phyloP scores from a whole-genome alignment of 768 basidiomycete species.

The Pulveroboletus ravenelii region DNA sequence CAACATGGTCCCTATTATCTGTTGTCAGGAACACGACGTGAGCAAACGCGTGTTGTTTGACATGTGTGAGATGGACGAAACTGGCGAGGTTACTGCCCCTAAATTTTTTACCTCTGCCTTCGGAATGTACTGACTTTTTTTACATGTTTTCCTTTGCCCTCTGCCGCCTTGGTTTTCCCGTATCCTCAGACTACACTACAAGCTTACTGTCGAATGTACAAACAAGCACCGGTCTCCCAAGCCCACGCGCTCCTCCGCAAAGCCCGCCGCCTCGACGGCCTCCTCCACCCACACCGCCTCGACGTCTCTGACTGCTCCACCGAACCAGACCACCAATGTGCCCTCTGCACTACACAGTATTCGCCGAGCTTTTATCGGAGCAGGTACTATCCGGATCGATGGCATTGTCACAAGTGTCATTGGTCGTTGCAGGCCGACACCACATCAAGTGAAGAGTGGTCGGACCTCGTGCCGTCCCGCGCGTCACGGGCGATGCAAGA shows the following conservation, averaged over 20 bases:
- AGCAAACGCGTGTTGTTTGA: constrained; percentile 69
- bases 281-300: constrained; percentile 46
- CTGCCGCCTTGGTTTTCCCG: background rate
- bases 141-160: background rate
- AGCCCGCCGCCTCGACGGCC: constrained; percentile 75
- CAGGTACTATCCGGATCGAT: constrained; percentile 21
- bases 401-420: constrained; percentile 46
- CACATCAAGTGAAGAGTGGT: constrained; percentile 10
- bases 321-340: constrained; percentile 42
- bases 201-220: constrained; percentile 81
- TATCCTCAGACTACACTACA: constrained; percentile 76
- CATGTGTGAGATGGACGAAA: constrained; percentile 80
- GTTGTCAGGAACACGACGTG: constrained; percentile 72
- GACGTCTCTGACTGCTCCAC: constrained; percentile 26
- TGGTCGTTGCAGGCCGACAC: constrained; percentile 15
- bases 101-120: background rate
- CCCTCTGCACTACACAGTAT: constrained; percentile 59
- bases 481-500: constrained; percentile 15
- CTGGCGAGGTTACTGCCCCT: constrained; percentile 59
- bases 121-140: constrained; percentile 9
- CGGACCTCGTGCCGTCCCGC: constrained; percentile 10
- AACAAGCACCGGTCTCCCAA: constrained; percentile 65
- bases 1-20: constrained; percentile 70
- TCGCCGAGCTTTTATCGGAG: constrained; percentile 72
- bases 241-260: constrained; percentile 87